Evolutionary conservation across 108 stramenopile species (phyloP).

Genomic region (Cyclotella baltica): DNA sequence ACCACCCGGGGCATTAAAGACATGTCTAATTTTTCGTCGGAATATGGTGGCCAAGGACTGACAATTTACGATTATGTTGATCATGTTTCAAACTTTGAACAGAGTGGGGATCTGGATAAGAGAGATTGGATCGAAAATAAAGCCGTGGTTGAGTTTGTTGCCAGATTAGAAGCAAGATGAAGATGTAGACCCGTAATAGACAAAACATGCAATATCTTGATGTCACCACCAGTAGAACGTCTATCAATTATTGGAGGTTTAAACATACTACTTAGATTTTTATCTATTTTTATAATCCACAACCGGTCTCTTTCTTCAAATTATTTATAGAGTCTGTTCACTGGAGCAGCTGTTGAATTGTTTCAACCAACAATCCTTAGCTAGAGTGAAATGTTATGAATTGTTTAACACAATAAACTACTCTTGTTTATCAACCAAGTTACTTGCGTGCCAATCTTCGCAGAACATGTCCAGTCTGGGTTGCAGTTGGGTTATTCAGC

Average conservation of each 20-base stretch:
- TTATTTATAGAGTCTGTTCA: too few species aligned
- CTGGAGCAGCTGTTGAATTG: too few species aligned
- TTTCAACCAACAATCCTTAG: not conserved
- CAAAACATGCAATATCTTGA: not conserved
- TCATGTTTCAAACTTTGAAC: slow-evolving; percentile 30
- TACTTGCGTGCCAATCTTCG: slow-evolving; percentile 28
- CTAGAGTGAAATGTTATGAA: not conserved
- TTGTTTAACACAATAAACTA: not conserved
- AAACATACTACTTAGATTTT: not conserved
- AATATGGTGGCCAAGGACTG: slow-evolving; percentile 4
- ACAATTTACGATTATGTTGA: slow-evolving; percentile 46
- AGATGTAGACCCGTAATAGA: too few species aligned
- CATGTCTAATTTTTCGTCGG: not conserved
- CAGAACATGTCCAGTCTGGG: slow-evolving; percentile 63
- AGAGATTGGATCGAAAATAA: slow-evolving; percentile 48
- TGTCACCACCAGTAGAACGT: not conserved
- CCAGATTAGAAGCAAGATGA: not conserved
- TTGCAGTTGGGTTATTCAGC: slow-evolving; percentile 39
- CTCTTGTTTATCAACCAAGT: not conserved
- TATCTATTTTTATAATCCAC: not conserved
- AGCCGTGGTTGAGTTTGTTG: slow-evolving; percentile 10
- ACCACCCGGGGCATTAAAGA: not conserved
- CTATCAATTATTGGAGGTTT: not conserved
- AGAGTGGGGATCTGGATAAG: slow-evolving; percentile 10
- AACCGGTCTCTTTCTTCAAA: not conserved